A percentile compares a stretch with the other conserved stretches of the same genome.
Evolutionary conservation across 176 grass and related monocot genomes (phyloP).

Genomic region (Rhipidocladum racemiflorum): DNA sequence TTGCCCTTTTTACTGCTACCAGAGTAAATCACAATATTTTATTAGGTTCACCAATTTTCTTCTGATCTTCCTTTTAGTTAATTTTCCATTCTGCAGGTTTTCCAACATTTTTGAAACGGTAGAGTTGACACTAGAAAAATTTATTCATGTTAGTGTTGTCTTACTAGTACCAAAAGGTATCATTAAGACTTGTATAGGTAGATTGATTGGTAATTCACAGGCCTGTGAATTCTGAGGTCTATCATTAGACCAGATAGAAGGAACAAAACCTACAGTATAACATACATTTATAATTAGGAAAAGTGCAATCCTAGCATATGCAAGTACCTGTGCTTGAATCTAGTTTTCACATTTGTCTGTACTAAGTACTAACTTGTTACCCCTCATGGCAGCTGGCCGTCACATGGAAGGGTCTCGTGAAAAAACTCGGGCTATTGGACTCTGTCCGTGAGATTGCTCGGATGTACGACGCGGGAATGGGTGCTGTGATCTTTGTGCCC

Average conservation of each 20-base stretch:
- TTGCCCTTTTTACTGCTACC: neutral
- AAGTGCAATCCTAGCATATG: neutral
- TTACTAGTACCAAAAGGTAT: neutral
- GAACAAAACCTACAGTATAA: neutral
- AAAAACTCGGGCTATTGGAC: constrained; percentile 52
- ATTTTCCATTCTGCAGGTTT: neutral
- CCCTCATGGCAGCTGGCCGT: constrained; percentile 56
- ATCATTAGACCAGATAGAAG: neutral
- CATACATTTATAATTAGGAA: neutral
- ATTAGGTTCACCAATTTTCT: neutral
- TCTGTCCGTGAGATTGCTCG: constrained; percentile 79
- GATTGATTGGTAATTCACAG: neutral
- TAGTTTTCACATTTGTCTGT: neutral
- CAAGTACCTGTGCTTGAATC: neutral
- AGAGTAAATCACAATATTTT: neutral
- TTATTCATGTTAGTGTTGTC: neutral
- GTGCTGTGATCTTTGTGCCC: constrained; percentile 71
- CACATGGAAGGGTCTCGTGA: constrained; percentile 54
- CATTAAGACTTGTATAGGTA: neutral
- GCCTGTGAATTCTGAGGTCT: neutral
- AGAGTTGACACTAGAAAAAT: neutral
- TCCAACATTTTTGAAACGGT: neutral
- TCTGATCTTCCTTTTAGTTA: neutral
- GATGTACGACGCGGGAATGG: constrained; percentile 95
- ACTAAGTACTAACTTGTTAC: constrained; percentile 18